Evolutionary conservation across 202 grass and related monocot species (phyloP), one percentile per base, ranked within the genome.

Genomic region (Saccharum hybrid): DNA sequence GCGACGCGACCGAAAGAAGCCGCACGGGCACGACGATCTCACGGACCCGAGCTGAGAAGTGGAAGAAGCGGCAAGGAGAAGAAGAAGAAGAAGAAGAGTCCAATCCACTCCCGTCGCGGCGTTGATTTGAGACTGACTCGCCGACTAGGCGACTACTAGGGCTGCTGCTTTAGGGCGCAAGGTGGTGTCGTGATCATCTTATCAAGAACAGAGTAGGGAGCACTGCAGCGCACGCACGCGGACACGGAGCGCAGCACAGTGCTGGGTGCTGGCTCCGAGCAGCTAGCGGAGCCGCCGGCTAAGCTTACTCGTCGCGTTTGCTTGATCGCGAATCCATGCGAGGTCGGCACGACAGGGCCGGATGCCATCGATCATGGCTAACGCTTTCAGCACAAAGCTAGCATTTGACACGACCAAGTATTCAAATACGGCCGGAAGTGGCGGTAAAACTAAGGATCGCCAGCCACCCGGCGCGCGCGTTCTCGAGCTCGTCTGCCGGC

Each of bases 171-270:
- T 86, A 63, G 83, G 38, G 80, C 75, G 69, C 63, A 23, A 75
- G 40, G 77, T 81, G 82, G 48, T 82, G 88, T 78, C 88, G 88
- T 82, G 79, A 73, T 68, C 78, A 16, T 78, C 80, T 86, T 90
- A 86, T 90, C 80, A 34, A 30, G 84, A 87, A 80, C 63, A 80
- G 80, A 68, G 79, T 78, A 74, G 48, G 63, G 21, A 39, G 68
- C 74, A 75, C 52, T 52, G 72, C 59, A 66, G 70, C 41, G 77
- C 22, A 19, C 40, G 31, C 49, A 16, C 3, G 66, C 7, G 7
- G 2, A 57, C 54, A 8, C 7, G 11, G 30, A 34, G 19, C 39
- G 13, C 21, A 13, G 21, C 66, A 45, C 70, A 7, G 46, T 41
- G 62, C 34, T 36, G 34, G 34, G 34, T 36, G 34, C 0, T 26